These are phyloP conservation scores for Colletotrichum zoysiae DNA, from an alignment of 2,329 filamentous ascomycete genomes.

Conservation along the genomic window DNA sequence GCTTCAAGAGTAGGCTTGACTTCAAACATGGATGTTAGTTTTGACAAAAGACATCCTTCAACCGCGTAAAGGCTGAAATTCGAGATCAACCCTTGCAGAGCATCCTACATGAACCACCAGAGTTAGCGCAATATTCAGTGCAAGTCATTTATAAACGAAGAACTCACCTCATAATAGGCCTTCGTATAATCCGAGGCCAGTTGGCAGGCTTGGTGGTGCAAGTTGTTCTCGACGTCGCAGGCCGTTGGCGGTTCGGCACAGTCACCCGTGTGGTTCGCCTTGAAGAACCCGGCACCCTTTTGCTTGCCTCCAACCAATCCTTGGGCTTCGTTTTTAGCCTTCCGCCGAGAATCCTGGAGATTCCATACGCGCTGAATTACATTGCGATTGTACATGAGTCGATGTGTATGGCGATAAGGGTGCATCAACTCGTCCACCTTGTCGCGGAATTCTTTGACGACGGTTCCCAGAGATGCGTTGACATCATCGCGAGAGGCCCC, in stretches of 20 bases:
- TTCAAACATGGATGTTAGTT: neutral
- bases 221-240: too few relatives aligned
- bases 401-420: neutral
- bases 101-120: neutral
- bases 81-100: neutral
- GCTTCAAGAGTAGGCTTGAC: too few relatives aligned
- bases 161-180: neutral
- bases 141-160: accelerated
- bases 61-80: neutral
- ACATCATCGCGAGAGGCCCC: neutral
- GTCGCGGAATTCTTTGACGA: neutral
- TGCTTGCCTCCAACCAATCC: neutral
- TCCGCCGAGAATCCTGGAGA: neutral
- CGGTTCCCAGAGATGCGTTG: neutral
- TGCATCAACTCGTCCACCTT: neutral
- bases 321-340: neutral
- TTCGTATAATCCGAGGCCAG: neutral
- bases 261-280: neutral
- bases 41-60: neutral
- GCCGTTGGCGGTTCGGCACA: too few relatives aligned
- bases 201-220: neutral
- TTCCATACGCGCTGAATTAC: neutral
- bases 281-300: neutral
- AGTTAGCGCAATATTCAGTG: neutral
- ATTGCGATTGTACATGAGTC: neutral